Evolutionary conservation across 768 basidiomycete genomes (phyloP), one percentile per base, ranked within the genome.

Genomic region (Scleroderma citrinum): DNA sequence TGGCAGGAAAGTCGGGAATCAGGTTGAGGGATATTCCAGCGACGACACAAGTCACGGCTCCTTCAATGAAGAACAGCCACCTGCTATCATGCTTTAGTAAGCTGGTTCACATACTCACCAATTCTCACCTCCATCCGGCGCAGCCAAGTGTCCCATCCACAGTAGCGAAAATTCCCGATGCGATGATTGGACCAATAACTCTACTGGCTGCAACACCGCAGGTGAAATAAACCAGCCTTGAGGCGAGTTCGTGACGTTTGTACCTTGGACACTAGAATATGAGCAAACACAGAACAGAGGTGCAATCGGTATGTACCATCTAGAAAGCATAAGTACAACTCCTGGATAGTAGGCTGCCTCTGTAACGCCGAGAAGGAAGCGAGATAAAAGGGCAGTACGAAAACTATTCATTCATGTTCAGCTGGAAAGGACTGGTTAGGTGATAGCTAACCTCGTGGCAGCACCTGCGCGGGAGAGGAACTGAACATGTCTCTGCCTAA

Each of bases 331-430:
- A 63, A 83, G 83, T 37, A 84, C 63, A 30, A 79, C 74, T 21
- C 80, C 82, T 44, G 82, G 82, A 59, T 79, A 81, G 64, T 82
- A 83, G 2, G 80, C 78, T 13, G 80, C 81, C 64, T 51, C 78
- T 23, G 77, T 71, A 54, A 82, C 81, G 24, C 87, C 87, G 17
- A 89, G 74, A 61, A 84, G 76, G 67, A 89, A 88, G 19, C 87
- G 76, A 0, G 81, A 80, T 17, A 76, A 65, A 11, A 85, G 72
- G 2, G 76, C 82, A 17, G 77, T 76, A 23, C 69, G 62, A 55
- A 80, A 91, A 62, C 77, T 80, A 54, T 40, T 42, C 10, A 17
- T 5, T 32, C 23, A 14, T 10, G 34, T 39, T 57, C 56, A 7
- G 44, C 24, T 36, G 21, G 4, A 11, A 30, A 44, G 10, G 13